Evolutionary conservation across 2,329 filamentous ascomycete species (phyloP).

Genomic region (Tolypocladium guangdongense): DNA sequence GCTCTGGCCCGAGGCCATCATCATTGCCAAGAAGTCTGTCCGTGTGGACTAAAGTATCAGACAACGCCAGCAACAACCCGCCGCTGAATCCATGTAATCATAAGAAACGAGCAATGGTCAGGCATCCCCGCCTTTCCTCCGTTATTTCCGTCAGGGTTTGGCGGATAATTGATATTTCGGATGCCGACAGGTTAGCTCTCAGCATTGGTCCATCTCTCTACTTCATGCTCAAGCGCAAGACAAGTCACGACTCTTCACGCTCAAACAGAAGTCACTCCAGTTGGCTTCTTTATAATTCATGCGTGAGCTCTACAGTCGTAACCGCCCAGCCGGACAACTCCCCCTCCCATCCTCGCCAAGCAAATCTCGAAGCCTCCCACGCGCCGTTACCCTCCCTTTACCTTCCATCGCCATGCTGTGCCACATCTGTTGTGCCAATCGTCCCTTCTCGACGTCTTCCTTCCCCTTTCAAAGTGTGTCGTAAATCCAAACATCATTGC

Average conservation of each 20-base stretch:
- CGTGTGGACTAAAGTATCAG: constrained; percentile 1
- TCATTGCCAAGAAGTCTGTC: constrained; percentile 19
- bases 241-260: background rate
- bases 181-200: background rate
- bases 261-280: background rate
- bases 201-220: too few relatives aligned
- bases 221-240: too few relatives aligned
- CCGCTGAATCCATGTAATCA: background rate
- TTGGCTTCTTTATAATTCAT: constrained; percentile 10
- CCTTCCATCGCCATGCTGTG: background rate
- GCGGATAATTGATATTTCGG: background rate
- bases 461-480: constrained; percentile 5
- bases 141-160: background rate
- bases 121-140: background rate
- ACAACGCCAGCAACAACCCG: background rate
- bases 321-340: constrained; percentile 12
- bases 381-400: background rate
- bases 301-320: constrained; percentile 17
- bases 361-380: background rate
- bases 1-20: constrained; percentile 39
- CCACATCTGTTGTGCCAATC: constrained; percentile 2
- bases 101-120: background rate
- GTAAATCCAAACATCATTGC: constrained; percentile 11
- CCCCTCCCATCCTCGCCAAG: background rate
- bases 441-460: constrained; percentile 4